A percentile compares a stretch with the other conserved stretches of the same genome.
Conservation (phyloP, 2,329 filamentous ascomycete genomes). For the Neurospora sp. region DNA sequence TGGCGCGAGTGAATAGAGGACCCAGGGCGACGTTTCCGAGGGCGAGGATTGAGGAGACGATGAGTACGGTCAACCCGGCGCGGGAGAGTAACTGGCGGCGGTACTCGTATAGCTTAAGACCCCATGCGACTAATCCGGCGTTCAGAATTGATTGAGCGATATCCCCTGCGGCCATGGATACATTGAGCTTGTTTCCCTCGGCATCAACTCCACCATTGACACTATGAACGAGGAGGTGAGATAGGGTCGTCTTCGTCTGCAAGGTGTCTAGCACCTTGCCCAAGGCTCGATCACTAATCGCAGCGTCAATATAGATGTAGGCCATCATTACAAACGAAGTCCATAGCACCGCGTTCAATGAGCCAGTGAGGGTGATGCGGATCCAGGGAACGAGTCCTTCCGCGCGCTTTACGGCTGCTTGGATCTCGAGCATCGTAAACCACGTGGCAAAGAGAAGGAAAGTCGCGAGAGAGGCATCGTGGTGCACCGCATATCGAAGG, state of each 20-base stretch:
- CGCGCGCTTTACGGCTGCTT: constrained; percentile 25
- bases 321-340: constrained; percentile 34
- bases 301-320: constrained; percentile 31
- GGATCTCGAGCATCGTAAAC: constrained; percentile 30
- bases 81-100: constrained; percentile 34
- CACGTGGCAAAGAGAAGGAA: constrained; percentile 39
- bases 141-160: constrained; percentile 38
- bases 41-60: constrained; percentile 28
- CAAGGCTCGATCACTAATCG: constrained; percentile 13
- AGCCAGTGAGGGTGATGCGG: constrained; percentile 24
- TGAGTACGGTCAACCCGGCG: constrained; percentile 29
- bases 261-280: constrained; percentile 18
- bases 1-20: constrained; percentile 25
- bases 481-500: constrained; percentile 22
- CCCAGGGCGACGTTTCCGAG: constrained; percentile 32
- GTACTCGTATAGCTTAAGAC: constrained; percentile 43
- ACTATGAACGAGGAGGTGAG: constrained; percentile 15
- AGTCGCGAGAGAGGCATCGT: constrained; percentile 34
- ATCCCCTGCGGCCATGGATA: constrained; percentile 34
- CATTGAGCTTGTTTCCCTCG: not conserved
- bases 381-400: constrained; percentile 12
- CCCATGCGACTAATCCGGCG: constrained; percentile 41
- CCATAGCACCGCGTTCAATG: constrained; percentile 38
- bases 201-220: not conserved
- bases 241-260: constrained; percentile 22